Conservation (phyloP, 371 early-diverging fungal species). For the Lichtheimia hyalospora region DNA sequence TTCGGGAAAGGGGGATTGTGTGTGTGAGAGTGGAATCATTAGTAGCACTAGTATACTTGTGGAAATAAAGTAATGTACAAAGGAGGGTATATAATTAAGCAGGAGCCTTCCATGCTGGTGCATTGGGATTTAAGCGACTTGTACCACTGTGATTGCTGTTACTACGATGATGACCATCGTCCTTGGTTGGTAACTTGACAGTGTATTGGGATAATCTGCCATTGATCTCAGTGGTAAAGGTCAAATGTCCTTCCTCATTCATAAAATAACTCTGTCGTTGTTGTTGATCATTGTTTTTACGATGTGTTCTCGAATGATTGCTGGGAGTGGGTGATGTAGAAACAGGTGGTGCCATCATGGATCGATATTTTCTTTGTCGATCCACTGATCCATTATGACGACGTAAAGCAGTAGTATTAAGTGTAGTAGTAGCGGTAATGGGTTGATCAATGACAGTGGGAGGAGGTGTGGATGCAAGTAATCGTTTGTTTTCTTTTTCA, state of each 20-base stretch:
- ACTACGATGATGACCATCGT: not conserved
- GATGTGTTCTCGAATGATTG: not conserved
- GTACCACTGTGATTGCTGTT: not conserved
- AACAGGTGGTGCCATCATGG: conserved; percentile 7
- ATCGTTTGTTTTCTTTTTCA: not conserved
- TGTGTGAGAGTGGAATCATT: too few relatives aligned
- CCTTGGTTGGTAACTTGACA: conserved; percentile 26
- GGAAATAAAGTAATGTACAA: not conserved
- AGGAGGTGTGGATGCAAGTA: not conserved
- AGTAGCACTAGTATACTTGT: too few relatives aligned
- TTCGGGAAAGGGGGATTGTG: too few relatives aligned
- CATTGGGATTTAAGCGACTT: conserved; percentile 17
- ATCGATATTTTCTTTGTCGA: conserved; percentile 6
- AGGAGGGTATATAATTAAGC: not conserved
- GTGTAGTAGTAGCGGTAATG: not conserved
- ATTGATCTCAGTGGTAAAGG: conserved; percentile 43
- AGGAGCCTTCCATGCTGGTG: conserved; percentile 16
- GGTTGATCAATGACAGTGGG: not conserved
- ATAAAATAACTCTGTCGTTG: conserved; percentile 20
- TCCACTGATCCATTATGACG: not conserved
- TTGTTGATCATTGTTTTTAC: not conserved
- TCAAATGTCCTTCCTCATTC: conserved; percentile 35
- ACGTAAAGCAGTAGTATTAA: not conserved
- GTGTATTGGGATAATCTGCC: conserved; percentile 36
- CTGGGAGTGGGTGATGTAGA: not conserved